Evolutionary conservation across 2,329 filamentous ascomycete species (phyloP).

Genomic region (Trichophyton mentagrophytes): DNA sequence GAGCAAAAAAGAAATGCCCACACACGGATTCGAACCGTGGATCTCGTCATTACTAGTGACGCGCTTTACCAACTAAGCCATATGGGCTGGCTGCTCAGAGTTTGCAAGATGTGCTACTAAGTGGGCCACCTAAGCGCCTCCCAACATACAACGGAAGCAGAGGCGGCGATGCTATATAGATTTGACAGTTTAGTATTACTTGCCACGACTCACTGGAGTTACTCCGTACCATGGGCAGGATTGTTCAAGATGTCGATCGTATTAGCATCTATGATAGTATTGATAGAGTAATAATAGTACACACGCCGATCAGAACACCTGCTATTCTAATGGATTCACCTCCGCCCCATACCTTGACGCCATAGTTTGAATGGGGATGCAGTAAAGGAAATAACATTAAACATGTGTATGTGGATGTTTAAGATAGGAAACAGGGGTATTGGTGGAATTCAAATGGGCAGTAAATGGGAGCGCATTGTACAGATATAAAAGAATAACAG

Average conservation of each 20-base stretch:
- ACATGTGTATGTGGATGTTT: not conserved
- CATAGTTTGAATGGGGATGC: not conserved
- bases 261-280: not conserved
- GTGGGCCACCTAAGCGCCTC: no score
- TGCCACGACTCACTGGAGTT: no score
- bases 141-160: no score
- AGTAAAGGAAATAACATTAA: not conserved
- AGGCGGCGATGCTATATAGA: no score
- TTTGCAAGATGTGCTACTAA: not conserved
- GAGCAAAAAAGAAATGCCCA: not conserved
- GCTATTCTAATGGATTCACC: not conserved
- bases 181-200: no score
- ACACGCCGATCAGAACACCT: not conserved
- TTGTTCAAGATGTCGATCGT: not conserved
- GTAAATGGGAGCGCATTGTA: not conserved
- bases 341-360: not conserved
- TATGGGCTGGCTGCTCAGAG: not conserved
- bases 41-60: not conserved
- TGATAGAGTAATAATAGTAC: not conserved
- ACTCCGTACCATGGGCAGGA: no score
- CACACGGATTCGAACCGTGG: not conserved
- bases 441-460: not conserved
- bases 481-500: not conserved
- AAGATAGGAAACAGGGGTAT: not conserved
- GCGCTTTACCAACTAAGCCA: not conserved